These are phyloP conservation scores for Mycena amicta DNA, from an alignment of 768 basidiomycete genomes.

Conservation along the genomic window DNA sequence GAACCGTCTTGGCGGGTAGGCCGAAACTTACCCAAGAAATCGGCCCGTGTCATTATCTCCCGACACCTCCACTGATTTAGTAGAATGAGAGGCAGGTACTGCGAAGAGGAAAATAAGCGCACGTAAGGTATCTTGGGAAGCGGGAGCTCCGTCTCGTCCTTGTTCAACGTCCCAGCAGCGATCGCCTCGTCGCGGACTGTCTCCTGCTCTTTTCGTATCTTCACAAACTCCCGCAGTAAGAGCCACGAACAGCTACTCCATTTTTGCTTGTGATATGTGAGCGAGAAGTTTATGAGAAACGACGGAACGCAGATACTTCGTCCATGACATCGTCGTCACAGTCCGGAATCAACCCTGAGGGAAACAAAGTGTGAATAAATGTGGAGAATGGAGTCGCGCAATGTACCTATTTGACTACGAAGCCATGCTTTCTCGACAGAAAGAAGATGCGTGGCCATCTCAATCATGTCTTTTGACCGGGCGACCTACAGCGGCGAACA, in stretches of 20 bases:
- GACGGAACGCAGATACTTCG: no score
- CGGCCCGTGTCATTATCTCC: constrained; percentile 82
- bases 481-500: constrained; percentile 42
- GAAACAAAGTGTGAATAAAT: neutral
- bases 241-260: constrained; percentile 84
- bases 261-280: no score
- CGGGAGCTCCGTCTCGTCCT: constrained; percentile 46
- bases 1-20: neutral
- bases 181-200: constrained; percentile 41
- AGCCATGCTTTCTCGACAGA: constrained; percentile 81
- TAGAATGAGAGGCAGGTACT: no score
- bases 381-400: neutral
- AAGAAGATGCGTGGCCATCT: constrained; percentile 66
- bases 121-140: constrained; percentile 70
- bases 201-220: constrained; percentile 53
- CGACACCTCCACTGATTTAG: constrained; percentile 68
- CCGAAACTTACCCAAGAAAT: constrained; percentile 75
- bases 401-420: constrained; percentile 67
- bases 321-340: constrained; percentile 90
- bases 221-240: constrained; percentile 73
- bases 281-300: no score
- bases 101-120: constrained; percentile 16
- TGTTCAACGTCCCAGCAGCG: constrained; percentile 36
- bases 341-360: constrained; percentile 66
- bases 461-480: constrained; percentile 60